Evolutionary conservation across 2,329 filamentous ascomycete genomes (phyloP).

Genomic region (Colletotrichum agaves): DNA sequence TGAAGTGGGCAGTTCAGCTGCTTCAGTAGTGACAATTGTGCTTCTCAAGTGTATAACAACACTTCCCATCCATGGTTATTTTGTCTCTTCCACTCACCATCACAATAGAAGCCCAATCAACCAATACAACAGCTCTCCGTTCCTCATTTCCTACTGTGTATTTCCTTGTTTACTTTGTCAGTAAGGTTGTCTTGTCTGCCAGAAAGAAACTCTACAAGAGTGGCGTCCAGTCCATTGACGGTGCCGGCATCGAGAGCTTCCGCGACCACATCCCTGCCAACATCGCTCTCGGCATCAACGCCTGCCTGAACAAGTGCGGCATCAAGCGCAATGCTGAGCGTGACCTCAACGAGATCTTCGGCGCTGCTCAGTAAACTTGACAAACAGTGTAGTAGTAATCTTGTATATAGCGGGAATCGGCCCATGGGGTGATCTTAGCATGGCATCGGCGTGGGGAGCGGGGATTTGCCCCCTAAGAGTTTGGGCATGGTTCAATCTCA

Average conservation of each 20-base stretch:
- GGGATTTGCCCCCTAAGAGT: not conserved
- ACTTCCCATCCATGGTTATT: not conserved
- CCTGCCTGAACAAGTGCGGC: constrained; percentile 60
- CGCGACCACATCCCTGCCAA: constrained; percentile 56
- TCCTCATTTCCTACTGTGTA: not conserved
- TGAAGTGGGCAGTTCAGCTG: too few species aligned
- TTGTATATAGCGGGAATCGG: too few species aligned
- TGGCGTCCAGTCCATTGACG: constrained; percentile 49
- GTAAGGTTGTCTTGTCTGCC: constrained; percentile 9
- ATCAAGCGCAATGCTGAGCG: constrained; percentile 51
- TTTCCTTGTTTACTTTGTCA: constrained; percentile 23
- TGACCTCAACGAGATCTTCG: constrained; percentile 40
- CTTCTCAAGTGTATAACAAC: not conserved
- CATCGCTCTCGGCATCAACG: constrained; percentile 62
- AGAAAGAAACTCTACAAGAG: constrained; percentile 23
- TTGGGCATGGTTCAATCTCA: not conserved
- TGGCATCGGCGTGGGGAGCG: not conserved
- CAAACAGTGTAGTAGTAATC: rapidly evolving
- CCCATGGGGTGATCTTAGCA: not conserved
- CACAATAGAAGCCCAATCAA: not conserved
- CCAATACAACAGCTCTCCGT: not conserved
- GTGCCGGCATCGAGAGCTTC: constrained; percentile 54
- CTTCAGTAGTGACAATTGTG: not conserved
- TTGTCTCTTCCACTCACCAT: not conserved
- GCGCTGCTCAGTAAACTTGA: not conserved